A percentile compares a stretch with the other conserved stretches of the same genome.
These are phyloP conservation scores for Avena atlantica DNA, from an alignment of 176 grass and related monocot species.

Conservation along the genomic window DNA sequence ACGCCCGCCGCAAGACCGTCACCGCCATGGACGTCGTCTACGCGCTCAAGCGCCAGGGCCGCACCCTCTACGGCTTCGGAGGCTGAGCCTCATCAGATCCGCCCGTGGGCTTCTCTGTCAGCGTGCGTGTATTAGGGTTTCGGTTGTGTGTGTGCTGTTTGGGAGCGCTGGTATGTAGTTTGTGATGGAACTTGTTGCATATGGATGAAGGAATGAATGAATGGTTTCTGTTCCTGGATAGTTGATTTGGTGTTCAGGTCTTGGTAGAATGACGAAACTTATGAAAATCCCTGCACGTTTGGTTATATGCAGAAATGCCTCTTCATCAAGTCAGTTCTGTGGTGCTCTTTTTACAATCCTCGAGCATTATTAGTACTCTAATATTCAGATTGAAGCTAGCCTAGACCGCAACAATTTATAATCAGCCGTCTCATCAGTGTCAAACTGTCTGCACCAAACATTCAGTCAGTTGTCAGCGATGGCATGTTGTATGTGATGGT, in stretches of 20 bases:
- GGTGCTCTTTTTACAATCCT: too few relatives aligned
- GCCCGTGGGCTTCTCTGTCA: too few relatives aligned
- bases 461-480: too few relatives aligned
- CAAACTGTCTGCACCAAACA: too few relatives aligned
- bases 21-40: conserved; percentile 96
- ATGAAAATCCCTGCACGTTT: too few relatives aligned
- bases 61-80: conserved; percentile 91
- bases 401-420: too few relatives aligned
- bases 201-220: neutral
- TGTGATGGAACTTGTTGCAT: neutral
- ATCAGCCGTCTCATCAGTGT: too few relatives aligned
- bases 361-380: too few relatives aligned
- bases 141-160: neutral
- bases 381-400: too few relatives aligned
- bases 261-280: too few relatives aligned
- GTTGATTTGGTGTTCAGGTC: neutral
- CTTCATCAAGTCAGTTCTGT: too few relatives aligned
- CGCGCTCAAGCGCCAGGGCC: conserved; percentile 89
- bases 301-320: neutral
- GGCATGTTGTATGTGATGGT: too few relatives aligned
- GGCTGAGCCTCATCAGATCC: neutral
- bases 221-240: neutral
- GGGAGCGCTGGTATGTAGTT: neutral
- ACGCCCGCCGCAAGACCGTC: conserved; percentile 88
- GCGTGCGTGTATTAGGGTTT: neutral